Evolutionary conservation across 176 grass and related monocot genomes (phyloP), one percentile per base, ranked within the genome.

Genomic region (Paspalum vaginatum): DNA sequence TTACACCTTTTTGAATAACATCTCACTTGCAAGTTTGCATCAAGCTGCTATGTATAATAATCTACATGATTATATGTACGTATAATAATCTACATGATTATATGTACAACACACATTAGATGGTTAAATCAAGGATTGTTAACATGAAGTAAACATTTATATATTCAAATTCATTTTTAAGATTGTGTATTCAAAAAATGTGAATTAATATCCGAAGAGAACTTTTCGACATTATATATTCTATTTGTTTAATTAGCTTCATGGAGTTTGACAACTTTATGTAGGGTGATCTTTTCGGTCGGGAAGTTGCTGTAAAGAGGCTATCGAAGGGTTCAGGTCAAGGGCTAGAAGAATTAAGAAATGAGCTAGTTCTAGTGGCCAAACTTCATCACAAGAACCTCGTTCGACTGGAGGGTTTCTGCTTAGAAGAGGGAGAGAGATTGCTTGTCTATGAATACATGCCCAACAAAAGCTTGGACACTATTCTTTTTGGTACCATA

Each of bases 331-430:
- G 48, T 16, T 88, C 75, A 18, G 7, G 42, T n/a, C 86, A 84
- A 2, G 86, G 86, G 0, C 4, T 84, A 27, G 84, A 86, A 26
- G 77, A 81, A 48, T 26, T 86, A 10, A 80, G 47, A 75, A 86
- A 86, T 0, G 77, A 83, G 67, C 59, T 88, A 21, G 80, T 37
- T 27, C 58, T 84, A 17, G 43, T 88, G 24, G 72, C 85, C 45
- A 87, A 83, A 77, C 72, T 87, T 61, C 85, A 87, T 26, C 85
- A 83, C 57, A 87, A 38, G 6, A 87, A 87, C n/a, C 85, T 87
- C 43, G 85, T 87, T 18, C 77, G 58, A 6, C 49, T 86, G 3
- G 69, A 74, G 9, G 76, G 84, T 24, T 86, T 79, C 55, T 79
- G 54, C 77, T 47, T 80, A 1, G 84, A 86, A 66, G 59, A 49